phyloP scores from a whole-genome alignment of 140 eudicot species.

The Ambrosia hybrid region DNA sequence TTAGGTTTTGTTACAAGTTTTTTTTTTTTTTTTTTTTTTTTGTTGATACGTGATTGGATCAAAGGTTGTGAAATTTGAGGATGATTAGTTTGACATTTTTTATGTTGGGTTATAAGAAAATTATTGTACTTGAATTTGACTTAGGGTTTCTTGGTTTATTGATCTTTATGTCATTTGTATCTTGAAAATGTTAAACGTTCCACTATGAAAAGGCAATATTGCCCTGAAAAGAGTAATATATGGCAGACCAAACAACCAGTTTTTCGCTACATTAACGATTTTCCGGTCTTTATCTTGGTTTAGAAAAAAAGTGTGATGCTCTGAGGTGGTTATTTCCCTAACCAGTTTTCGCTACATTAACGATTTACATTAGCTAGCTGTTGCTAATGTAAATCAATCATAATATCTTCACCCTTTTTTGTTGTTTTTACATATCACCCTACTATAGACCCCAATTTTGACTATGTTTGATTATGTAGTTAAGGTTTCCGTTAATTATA shows the following conservation, averaged over 20 bases:
- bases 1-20: neutral
- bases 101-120: neutral
- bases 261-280: neutral
- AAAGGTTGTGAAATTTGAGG: neutral
- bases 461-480: too few species aligned
- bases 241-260: neutral
- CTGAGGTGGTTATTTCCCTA: too few species aligned
- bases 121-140: neutral
- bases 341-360: too few species aligned
- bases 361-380: neutral
- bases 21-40: too few species aligned
- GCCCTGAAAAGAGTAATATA: neutral
- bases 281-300: neutral
- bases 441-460: too few species aligned
- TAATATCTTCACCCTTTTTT: too few species aligned
- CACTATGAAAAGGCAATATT: neutral
- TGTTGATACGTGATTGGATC: conserved; percentile 7
- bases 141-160: neutral
- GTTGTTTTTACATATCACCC: too few species aligned
- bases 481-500: too few species aligned
- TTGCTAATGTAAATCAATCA: neutral
- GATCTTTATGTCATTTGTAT: neutral
- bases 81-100: neutral
- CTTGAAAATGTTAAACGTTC: neutral
- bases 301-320: neutral